Evolutionary conservation across 495 filamentous ascomycete genomes (phyloP), one percentile per base, ranked within the genome.

Genomic region (Bombardia bombarda): DNA sequence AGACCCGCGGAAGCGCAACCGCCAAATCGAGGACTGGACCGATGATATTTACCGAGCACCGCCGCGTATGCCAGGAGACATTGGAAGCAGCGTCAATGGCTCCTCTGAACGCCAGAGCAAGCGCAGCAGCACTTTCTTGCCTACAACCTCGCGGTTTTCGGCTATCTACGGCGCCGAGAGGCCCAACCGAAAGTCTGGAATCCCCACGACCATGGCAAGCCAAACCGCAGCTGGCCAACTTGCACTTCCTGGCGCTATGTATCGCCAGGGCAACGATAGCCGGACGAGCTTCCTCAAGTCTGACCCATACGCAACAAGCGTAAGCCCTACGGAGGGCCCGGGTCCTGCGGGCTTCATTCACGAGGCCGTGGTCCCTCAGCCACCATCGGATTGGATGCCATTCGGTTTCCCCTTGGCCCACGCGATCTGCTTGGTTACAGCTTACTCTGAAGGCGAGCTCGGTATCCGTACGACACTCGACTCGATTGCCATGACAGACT

Each of bases 21-120:
- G 87, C 46, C 87, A 97, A 59, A 99, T 99, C 43, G 93, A 99
- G 63, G 90, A 96, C 50, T 99, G 93, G 93, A 83, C 80, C 10
- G 90, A 99, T 46, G 93, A 99, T 51, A 97, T 97, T 53, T 96
- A 97, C 55, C 82, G 87, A 21, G 83, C 89, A 9, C 86, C 87
- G 2, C 86, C 86, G 43, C 82, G 87, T 36, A 67, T 95, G 47
- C 68, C 75, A 1, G 74, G 74, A 3, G 90, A 95, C 46, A 65
- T 79, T 38, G 71, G 70, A 4, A 76, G 72, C 57, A 72, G 76
- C 49, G 65, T 74, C 43, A 68, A 63, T 28, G 65, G 65, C 43
- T 68, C 71, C 8, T 75, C 76, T 8, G 87, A 92, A 48, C 74
- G 84, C 26, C 63, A 66, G 32, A 87, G 75, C 71, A 96, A 95